Percentiles rank a stretch among this genome's conserved stretches.
phyloP scores from a whole-genome alignment of 106 monocot genomes.

The Apostasia ramifera region DNA sequence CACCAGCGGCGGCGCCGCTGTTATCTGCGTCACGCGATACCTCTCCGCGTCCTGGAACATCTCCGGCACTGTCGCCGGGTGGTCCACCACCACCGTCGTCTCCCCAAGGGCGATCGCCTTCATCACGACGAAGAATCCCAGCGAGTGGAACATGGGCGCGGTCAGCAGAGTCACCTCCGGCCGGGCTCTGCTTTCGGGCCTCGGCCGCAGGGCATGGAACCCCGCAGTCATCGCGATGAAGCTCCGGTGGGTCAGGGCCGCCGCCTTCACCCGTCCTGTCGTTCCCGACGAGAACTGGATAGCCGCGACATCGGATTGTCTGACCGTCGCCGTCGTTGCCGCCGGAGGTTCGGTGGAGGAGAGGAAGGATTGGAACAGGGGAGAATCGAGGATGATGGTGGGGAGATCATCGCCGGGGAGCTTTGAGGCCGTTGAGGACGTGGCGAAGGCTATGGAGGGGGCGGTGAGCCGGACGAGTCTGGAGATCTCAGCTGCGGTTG shows the following conservation, averaged over 20 bases:
- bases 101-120: constrained; percentile 31
- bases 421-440: constrained; percentile 21
- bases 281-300: constrained; percentile 81
- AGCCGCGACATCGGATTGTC: constrained; percentile 49
- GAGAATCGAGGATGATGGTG: constrained; percentile 41
- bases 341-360: not conserved
- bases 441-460: constrained; percentile 34
- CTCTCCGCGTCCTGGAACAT: constrained; percentile 32
- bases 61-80: constrained; percentile 9
- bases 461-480: constrained; percentile 31
- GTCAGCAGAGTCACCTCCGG: constrained; percentile 23
- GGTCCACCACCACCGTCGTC: constrained; percentile 35
- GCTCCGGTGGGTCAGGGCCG: constrained; percentile 48
- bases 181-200: not conserved
- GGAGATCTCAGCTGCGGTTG: constrained; percentile 45
- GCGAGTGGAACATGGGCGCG: constrained; percentile 69
- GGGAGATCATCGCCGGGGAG: constrained; percentile 24
- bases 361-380: constrained; percentile 30
- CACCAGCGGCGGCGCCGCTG: constrained; percentile 55
- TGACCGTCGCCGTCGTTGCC: constrained; percentile 3
- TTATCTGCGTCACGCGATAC: constrained; percentile 40
- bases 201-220: constrained; percentile 5
- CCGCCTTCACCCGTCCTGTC: constrained; percentile 60
- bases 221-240: constrained; percentile 50
- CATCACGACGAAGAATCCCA: constrained; percentile 44